Evolutionary conservation across 139 green algal species (phyloP), one percentile per base, ranked within the genome.

Genomic region (Eudorina sp.): DNA sequence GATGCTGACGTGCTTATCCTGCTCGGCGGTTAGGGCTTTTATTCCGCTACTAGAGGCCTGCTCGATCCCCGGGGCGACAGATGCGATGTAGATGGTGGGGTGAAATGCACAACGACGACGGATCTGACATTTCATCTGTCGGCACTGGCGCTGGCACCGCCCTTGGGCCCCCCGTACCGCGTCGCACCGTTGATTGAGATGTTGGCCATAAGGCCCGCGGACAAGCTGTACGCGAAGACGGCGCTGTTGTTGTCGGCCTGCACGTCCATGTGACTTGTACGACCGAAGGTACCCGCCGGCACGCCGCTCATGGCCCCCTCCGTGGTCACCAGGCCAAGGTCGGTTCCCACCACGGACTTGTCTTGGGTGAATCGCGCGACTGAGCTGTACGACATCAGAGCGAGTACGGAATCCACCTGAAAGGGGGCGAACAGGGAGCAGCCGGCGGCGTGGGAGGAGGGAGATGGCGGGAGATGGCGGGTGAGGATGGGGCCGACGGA

Each of bases 101-200:
- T n/a, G n/a, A n/a, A n/a, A n/a, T n/a, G n/a, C n/a, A n/a, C n/a
- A n/a, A n/a, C n/a, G n/a, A n/a, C n/a, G n/a, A n/a, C n/a, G n/a
- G n/a, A n/a, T n/a, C n/a, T n/a, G n/a, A n/a, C n/a, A n/a, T n/a
- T n/a, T n/a, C n/a, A n/a, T n/a, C n/a, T n/a, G n/a, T n/a, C n/a
- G n/a, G n/a, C n/a, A n/a, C n/a, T n/a, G n/a, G n/a, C n/a, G n/a
- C n/a, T n/a, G n/a, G n/a, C n/a, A n/a, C n/a, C n/a, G n/a, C n/a
- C n/a, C n/a, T n/a, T n/a, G n/a, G n/a, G n/a, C n/a, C 8, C 55
- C 27, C 55, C 69, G 69, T 51, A 51, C 69, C 38, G 5, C 36
- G 68, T 41, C 78, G 8, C 25, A 88, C 82, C 82, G 46, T 79
- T 88, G 66, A 88, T 80, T 19, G 82, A 88, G 5, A 88, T 18